Percentiles rank a stretch among this genome's conserved stretches.
phyloP scores from a whole-genome alignment of 2,329 filamentous ascomycete genomes.

The Furcasterigmium furcatum region DNA sequence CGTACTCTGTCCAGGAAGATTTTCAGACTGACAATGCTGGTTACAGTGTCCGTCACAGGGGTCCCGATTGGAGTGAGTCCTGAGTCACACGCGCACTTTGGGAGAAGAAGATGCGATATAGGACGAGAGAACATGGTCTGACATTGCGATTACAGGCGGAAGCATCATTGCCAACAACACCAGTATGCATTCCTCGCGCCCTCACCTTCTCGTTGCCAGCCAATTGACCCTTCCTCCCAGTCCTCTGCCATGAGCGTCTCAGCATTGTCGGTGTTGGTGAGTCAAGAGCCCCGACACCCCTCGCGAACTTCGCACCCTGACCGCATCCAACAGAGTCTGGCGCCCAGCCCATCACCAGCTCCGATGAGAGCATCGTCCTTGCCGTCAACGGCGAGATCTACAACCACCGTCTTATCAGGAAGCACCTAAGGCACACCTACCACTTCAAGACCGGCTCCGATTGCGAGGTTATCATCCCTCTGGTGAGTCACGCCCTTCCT shows the following conservation, averaged over 20 bases:
- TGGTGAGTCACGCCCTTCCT: slow-evolving; percentile 57
- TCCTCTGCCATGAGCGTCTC: slow-evolving; percentile 95
- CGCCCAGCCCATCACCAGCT: slow-evolving; percentile 91
- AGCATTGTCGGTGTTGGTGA: slow-evolving; percentile 95
- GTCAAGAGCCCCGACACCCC: slow-evolving; percentile 25
- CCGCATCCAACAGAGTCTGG: slow-evolving; percentile 67
- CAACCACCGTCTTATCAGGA: slow-evolving; percentile 95
- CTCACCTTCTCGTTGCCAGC: neutral
- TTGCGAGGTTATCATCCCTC: slow-evolving; percentile 96
- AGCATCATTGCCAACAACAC: slow-evolving; percentile 88
- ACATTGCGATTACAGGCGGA: slow-evolving; percentile 58
- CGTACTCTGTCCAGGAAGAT: neutral
- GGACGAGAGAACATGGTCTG: neutral
- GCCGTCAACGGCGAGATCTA: slow-evolving; percentile 99
- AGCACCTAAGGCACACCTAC: slow-evolving; percentile 77
- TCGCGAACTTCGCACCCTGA: slow-evolving; percentile 10
- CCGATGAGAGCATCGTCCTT: slow-evolving; percentile 82
- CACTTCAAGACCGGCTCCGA: slow-evolving; percentile 99
- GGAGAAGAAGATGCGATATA: slow-evolving; percentile 2
- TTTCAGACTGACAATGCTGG: slow-evolving; percentile 30
- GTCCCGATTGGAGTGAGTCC: slow-evolving; percentile 95
- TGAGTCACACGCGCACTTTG: slow-evolving; percentile 13
- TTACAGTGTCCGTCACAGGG: slow-evolving; percentile 84
- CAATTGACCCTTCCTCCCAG: slow-evolving; percentile 41
- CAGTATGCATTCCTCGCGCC: slow-evolving; percentile 55